A percentile compares a stretch with the other conserved stretches of the same genome.
Evolutionary conservation across 1,284 basidiomycete species (phyloP).

Genomic region (Chalciporus sp.): DNA sequence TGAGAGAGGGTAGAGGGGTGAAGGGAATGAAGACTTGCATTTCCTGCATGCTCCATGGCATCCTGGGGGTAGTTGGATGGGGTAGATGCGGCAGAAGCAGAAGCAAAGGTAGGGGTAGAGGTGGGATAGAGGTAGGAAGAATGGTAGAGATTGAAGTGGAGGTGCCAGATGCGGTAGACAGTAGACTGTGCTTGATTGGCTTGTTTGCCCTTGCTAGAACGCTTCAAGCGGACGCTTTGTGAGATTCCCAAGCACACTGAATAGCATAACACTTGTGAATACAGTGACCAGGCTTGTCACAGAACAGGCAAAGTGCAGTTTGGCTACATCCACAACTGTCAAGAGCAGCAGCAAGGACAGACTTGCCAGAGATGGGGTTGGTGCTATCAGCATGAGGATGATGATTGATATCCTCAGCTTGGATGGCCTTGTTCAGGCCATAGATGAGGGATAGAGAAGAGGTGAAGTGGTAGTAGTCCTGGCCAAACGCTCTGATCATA

Average conservation of each 20-base stretch:
- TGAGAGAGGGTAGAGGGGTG: slow-evolving; percentile 4
- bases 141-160: neutral
- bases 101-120: too few species aligned
- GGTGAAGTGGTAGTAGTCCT: neutral
- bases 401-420: slow-evolving; percentile 1
- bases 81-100: neutral
- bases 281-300: too few species aligned
- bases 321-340: neutral
- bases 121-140: neutral
- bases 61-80: neutral
- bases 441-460: neutral
- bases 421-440: neutral
- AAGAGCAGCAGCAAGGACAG: neutral
- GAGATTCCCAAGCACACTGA: too few species aligned
- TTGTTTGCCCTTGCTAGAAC: neutral
- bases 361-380: neutral
- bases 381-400: neutral
- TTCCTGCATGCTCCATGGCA: neutral
- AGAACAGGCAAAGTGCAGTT: neutral
- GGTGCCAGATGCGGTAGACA: neutral
- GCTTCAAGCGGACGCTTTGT: neutral
- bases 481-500: neutral
- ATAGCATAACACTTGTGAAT: slow-evolving; percentile 7
- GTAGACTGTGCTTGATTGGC: neutral
- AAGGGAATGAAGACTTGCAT: slow-evolving; percentile 3